These are phyloP conservation scores for Macadamia integrifolia DNA, from an alignment of 164 flowering plant genomes.

Conservation along the genomic window DNA sequence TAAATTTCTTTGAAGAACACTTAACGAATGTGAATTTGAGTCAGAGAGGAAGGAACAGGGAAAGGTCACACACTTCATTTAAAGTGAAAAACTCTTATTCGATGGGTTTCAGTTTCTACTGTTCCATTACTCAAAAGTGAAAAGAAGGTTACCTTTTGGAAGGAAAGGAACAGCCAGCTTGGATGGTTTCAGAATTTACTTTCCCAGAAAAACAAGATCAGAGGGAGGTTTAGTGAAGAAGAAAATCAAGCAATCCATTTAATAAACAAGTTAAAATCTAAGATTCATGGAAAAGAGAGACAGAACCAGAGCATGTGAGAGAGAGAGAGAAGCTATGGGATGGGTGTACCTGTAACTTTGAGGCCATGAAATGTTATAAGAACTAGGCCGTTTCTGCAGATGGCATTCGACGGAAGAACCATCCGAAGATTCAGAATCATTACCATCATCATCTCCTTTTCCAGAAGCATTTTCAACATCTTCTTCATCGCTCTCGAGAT, in stretches of 20 bases:
- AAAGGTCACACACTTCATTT: background rate
- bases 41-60: background rate
- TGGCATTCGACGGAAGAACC: conserved; percentile 41
- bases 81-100: too few species aligned
- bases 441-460: conserved; percentile 40
- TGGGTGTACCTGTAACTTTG: conserved; percentile 55
- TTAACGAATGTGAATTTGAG: too few species aligned
- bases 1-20: too few species aligned
- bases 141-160: too few species aligned
- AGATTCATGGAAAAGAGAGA: background rate
- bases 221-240: too few species aligned
- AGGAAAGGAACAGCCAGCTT: too few species aligned
- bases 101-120: too few species aligned
- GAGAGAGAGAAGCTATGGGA: conserved; percentile 3
- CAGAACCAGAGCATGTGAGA: background rate
- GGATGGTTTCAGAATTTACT: too few species aligned
- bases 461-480: conserved; percentile 35
- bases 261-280: background rate
- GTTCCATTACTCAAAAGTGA: too few species aligned
- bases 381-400: conserved; percentile 48
- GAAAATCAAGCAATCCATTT: too few species aligned
- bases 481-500: conserved; percentile 84
- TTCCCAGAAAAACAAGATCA: too few species aligned
- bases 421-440: conserved; percentile 59
- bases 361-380: conserved; percentile 80